Conservation (phyloP, 2,329 filamentous ascomycete genomes). For the Penicillium corylophilum region DNA sequence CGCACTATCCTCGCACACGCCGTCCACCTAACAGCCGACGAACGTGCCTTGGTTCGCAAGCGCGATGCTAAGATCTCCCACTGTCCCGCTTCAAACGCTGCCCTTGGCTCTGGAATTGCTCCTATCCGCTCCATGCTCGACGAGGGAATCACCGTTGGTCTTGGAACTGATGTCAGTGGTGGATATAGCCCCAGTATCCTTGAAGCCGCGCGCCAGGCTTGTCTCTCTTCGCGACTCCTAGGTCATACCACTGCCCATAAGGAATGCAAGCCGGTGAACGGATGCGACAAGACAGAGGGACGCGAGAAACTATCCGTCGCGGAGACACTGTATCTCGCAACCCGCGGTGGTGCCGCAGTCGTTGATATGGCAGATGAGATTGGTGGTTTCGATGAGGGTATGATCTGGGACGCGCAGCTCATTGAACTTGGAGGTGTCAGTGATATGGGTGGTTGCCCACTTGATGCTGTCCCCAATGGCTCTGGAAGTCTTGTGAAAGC, state of each 20-base stretch:
- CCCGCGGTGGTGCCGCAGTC: slow-evolving; percentile 79
- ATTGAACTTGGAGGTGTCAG: slow-evolving; percentile 60
- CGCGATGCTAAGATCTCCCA: slow-evolving; percentile 71
- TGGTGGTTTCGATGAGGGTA: slow-evolving; percentile 80
- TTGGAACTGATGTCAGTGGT: slow-evolving; percentile 89
- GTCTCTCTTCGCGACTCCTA: slow-evolving; percentile 71
- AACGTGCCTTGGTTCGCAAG: slow-evolving; percentile 63
- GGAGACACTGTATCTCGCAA: slow-evolving; percentile 83
- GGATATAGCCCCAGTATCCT: slow-evolving; percentile 81
- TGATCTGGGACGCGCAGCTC: slow-evolving; percentile 88
- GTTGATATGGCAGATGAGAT: slow-evolving; percentile 70
- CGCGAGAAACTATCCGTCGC: slow-evolving; percentile 72
- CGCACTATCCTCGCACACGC: slow-evolving; percentile 84
- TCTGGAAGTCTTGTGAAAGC: slow-evolving; percentile 33
- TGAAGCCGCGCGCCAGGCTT: slow-evolving; percentile 77
- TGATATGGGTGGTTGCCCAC: slow-evolving; percentile 18
- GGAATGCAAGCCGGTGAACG: slow-evolving; percentile 30
- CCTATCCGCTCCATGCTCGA: slow-evolving; percentile 73
- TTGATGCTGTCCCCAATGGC: slow-evolving; percentile 1
- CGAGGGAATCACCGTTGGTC: slow-evolving; percentile 71
- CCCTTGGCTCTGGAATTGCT: slow-evolving; percentile 75
- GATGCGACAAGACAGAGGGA: slow-evolving; percentile 33
- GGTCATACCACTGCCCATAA: slow-evolving; percentile 43
- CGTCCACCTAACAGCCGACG: slow-evolving; percentile 68
- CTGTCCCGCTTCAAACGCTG: slow-evolving; percentile 77